phyloP scores from a whole-genome alignment of 2,329 filamentous ascomycete species.

The Sporothrix humicola region DNA sequence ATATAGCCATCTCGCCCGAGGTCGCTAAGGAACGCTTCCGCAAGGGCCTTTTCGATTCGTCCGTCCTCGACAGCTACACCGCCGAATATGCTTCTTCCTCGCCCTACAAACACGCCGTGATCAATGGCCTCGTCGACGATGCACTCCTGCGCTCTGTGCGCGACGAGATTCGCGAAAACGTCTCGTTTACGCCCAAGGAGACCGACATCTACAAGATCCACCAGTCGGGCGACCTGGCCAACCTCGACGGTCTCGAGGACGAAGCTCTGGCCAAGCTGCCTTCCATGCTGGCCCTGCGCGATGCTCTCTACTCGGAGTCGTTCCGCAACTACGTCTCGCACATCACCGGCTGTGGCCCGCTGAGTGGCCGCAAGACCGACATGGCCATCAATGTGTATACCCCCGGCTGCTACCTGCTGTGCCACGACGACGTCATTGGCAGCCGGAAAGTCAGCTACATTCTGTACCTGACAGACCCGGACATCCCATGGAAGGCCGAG shows the following conservation, averaged over 20 bases:
- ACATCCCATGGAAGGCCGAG: constrained; percentile 83
- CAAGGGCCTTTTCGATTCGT: constrained; percentile 66
- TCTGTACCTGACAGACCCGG: constrained; percentile 91
- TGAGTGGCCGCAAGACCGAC: constrained; percentile 94
- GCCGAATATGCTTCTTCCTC: constrained; percentile 66
- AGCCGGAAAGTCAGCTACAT: constrained; percentile 96
- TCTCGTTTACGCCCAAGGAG: constrained; percentile 96
- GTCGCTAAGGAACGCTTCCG: constrained; percentile 66
- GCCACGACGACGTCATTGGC: constrained; percentile 99
- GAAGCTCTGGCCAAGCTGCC: constrained; percentile 84
- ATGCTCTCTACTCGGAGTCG: constrained; percentile 87
- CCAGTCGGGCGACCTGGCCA: constrained; percentile 96
- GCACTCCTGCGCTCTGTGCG: constrained; percentile 83
- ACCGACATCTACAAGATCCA: constrained; percentile 99
- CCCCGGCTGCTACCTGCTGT: constrained; percentile 91
- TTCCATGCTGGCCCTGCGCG: constrained; percentile 87
- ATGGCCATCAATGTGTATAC: constrained; percentile 99
- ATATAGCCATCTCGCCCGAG: constrained; percentile 53
- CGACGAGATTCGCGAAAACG: constrained; percentile 84
- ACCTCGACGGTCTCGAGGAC: constrained; percentile 91
- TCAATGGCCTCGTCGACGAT: constrained; percentile 79
- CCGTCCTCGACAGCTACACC: constrained; percentile 64
- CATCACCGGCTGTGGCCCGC: constrained; percentile 82
- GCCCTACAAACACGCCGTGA: constrained; percentile 92
- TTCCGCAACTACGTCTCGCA: constrained; percentile 89